Evolutionary conservation across 495 filamentous ascomycete species (phyloP), one percentile per base, ranked within the genome.

Genomic region (Annulohypoxylon stygium): DNA sequence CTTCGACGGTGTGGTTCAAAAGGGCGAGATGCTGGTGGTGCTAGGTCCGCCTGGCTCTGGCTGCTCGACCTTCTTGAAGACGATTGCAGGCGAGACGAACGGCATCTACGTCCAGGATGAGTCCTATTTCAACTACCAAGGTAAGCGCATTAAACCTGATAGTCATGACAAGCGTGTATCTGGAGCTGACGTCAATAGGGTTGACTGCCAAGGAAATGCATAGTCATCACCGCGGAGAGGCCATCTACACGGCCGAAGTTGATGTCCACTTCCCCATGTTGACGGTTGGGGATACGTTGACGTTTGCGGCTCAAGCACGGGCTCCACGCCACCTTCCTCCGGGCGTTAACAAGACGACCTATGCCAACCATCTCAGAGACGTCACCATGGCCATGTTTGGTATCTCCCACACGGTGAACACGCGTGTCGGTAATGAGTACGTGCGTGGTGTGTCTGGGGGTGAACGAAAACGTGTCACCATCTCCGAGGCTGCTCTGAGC

Each of bases 251-350:
- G 47, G 91, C 92, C 34, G 93, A 95, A 79, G 87, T 88, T 12
- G 93, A 97, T 75, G 87, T 92, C 2, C 92, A 95, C 81, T 94
- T 94, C 76, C 93, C 93, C n/a, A 88, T 92, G 79, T 81, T 96
- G 55, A 92, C 90, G 0, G 92, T 93, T 9, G 92, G 90, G 6
- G 88, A 97, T 73, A 97, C 93, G 0, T 77, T 97, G 20, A 86
- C 87, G 4, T 94, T 95, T 71, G 93, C 93, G n/a, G 90, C 92
- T 9, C 81, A 85, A 65, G 88, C 92, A 6, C 84, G 91, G 61
- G 86, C 91, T 10, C 91, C 92, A 16, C 81, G 84, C 7, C 87
- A 90, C 54, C 83, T 92, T 20, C 84, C 89, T 18, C 80, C 85
- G 0, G 89, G 90, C 6, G 86, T 93, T 9, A 82, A 84, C 25